Evolutionary conservation across 1,139 yeast genomes (phyloP), one percentile per base, ranked within the genome.

Genomic region (Pichia sp.): DNA sequence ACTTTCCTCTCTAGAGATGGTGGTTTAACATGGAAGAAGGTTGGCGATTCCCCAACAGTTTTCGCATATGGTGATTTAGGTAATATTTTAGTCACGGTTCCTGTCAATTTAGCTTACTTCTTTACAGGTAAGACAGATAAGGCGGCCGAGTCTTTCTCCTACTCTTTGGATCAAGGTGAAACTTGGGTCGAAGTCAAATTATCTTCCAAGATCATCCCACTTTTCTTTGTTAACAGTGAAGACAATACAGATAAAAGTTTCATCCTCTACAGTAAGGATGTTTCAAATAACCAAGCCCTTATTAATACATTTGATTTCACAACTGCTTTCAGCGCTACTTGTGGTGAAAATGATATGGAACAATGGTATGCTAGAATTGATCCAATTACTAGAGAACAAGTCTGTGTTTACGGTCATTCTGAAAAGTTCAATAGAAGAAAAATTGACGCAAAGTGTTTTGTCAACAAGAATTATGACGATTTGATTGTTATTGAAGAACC

Each of bases 21-120:
- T 34, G 96, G 96, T 20, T 65, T 74, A 8, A 68, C 83, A 0
- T 90, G 96, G 96, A 66, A 65, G 35, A 62, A 71, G 48, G 77
- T 81, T 0, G 59, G 81, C 22, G 78, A 79, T 35, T 76, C 71
- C 35, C 81, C 90, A 2, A 71, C 80, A 39, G 59, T 73, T 5
- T 82, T 77, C 55, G 72, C 84, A 0, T 84, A 82, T 67, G 96
- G 94, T 46, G 96, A 89, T 64, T 78, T 79, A 50, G 97, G 96
- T 42, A 88, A 88, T 61, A 64, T 88, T 5, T 75, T 88, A 38
- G 68, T 86, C 2, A 88, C 90, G 3, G 69, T 80, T 7, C 82
- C 82, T 5, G 45, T 56, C 14, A 44, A 55, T 8, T 20, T 57
- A 15, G 44, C 20, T 51, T 57, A 20, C 36, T 47, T 42, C 47